Evolutionary conservation across 2,329 filamentous ascomycete species (phyloP), one percentile per base, ranked within the genome.

Genomic region (Beauveria caledonica): DNA sequence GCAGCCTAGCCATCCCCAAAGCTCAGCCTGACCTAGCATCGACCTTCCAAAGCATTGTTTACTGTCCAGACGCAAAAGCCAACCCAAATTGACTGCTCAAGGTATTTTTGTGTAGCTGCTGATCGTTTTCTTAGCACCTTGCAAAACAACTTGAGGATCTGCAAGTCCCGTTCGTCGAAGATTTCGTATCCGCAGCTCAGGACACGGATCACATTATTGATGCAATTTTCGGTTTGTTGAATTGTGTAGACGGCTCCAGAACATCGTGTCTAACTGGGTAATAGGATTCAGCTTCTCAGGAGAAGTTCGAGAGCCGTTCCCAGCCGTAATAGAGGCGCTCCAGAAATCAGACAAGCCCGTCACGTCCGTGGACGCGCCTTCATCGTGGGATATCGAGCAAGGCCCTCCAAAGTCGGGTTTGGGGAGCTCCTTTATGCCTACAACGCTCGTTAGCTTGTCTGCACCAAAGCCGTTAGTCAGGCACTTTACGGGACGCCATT

Each of bases 281-380:
- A 27, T 40, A 88, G 88, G 90, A 8, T 99, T 99, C 77, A 94
- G 89, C 63, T 99, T 99, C 76, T 87, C 86, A 1, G 93, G 92
- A 7, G 87, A 94, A 65, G 87, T 99, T 58, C 86, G 94, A n/a
- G 90, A 96, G 65, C 94, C 94, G 1, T 99, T 97, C 70, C 86
- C 87, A 0, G 80, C 80, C 0, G 88, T 97, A 15, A 95, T 99
- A 66, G 78, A 82, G 63, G 86, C 88, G 8, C 79, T 99, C 42
- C 84, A 91, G 66, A 80, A 86, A 46, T 88, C 89, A 5, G 81
- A 81, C 27, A 69, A 94, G 8, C 89, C 92, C 0, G 88, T 97
- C 0, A 87, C 94, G 3, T 89, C 91, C 3, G 90, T 99, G 23
- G 94, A 99, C 75, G 92, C 90, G 7, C 94, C 94, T 1, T 96